These are phyloP conservation scores for Nemania abortiva DNA, from an alignment of 2,329 filamentous ascomycete genomes.

Conservation along the genomic window DNA sequence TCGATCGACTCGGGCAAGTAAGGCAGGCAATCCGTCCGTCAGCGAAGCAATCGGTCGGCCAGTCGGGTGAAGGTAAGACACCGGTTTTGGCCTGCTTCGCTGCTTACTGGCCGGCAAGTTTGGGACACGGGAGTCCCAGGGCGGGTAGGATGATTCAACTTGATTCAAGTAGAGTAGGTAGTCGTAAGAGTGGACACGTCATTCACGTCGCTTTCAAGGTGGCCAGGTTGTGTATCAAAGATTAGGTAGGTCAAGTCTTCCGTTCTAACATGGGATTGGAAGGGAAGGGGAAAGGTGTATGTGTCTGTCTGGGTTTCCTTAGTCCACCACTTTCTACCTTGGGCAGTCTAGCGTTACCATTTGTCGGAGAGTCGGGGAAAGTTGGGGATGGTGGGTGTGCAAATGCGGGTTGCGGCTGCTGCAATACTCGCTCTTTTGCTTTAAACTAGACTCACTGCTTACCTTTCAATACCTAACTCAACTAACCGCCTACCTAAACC, in stretches of 20 bases:
- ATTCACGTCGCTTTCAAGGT: constrained; percentile 25
- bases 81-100: constrained; percentile 1
- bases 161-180: background rate
- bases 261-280: background rate
- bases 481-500: background rate
- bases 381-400: constrained; percentile 18
- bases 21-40: background rate
- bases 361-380: constrained; percentile 25
- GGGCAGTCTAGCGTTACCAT: background rate
- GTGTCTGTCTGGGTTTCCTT: background rate
- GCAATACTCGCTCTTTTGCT: background rate
- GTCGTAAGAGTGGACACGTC: constrained; percentile 19
- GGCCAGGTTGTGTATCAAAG: background rate
- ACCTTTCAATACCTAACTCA: background rate
- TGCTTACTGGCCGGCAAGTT: constrained; percentile 2
- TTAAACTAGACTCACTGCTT: background rate
- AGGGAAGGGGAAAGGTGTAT: constrained; percentile 13
- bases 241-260: background rate
- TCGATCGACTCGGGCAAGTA: background rate
- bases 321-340: constrained; percentile 10
- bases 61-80: constrained; percentile 17
- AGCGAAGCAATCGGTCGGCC: background rate
- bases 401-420: constrained; percentile 16
- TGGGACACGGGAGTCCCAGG: constrained; percentile 3
- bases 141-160: constrained; percentile 20